Conservation (phyloP, 176 grass and related monocot genomes). For the Calamus simplicifolius region DNA sequence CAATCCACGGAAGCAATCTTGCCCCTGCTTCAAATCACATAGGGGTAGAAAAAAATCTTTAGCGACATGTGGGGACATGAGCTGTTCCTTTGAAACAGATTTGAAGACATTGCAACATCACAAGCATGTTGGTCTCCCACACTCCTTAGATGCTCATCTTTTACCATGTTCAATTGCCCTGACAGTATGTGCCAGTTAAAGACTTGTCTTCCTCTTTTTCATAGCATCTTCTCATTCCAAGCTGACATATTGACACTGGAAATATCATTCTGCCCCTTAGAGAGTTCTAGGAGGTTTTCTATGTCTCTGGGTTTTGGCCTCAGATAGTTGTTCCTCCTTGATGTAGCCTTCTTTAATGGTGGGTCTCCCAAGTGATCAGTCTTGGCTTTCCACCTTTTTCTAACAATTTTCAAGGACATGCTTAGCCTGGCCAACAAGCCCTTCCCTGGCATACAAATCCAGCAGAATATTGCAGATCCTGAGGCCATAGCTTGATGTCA, state of each 20-base stretch:
- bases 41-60: no score
- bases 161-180: conserved; percentile 13
- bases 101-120: conserved; percentile 16
- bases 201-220: conserved; percentile 51
- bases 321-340: conserved; percentile 43
- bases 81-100: no score
- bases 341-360: conserved; percentile 61
- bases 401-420: conserved; percentile 48
- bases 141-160: background rate
- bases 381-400: conserved; percentile 81
- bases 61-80: no score
- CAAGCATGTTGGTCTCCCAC: background rate
- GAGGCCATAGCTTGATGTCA: conserved; percentile 49
- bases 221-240: conserved; percentile 51
- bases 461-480: conserved; percentile 72
- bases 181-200: conserved; percentile 29
- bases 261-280: conserved; percentile 47
- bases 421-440: conserved; percentile 41
- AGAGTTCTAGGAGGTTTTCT: conserved; percentile 44
- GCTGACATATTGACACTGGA: conserved; percentile 32
- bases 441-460: conserved; percentile 67
- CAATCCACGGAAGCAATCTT: no score
- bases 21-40: no score
- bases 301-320: conserved; percentile 55
- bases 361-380: conserved; percentile 60